Conservation (phyloP, 1,284 basidiomycete species). For the Ganoderma sinense region DNA sequence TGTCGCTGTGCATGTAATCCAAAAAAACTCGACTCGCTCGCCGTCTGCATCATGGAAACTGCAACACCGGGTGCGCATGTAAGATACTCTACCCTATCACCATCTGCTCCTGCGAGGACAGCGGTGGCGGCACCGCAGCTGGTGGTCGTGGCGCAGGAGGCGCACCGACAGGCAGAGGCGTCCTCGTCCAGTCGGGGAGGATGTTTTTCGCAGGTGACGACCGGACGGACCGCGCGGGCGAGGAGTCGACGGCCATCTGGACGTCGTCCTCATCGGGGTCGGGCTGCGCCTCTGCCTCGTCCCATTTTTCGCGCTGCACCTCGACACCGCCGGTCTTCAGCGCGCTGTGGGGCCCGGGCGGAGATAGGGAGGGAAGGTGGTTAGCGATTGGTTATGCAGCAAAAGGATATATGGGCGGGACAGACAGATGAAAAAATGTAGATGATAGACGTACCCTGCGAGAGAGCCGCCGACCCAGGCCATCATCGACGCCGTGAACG, state of each 20-base stretch:
- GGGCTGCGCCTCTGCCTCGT: conserved; percentile 62
- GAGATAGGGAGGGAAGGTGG: conserved; percentile 9
- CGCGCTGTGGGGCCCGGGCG: conserved; percentile 50
- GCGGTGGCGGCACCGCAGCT: conserved; percentile 17
- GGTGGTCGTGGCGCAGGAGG: conserved; percentile 55
- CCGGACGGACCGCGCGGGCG: conserved; percentile 29
- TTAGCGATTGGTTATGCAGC: background rate
- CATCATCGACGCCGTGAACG: conserved; percentile 81
- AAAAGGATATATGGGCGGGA: background rate
- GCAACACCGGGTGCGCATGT: background rate
- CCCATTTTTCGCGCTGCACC: conserved; percentile 85
- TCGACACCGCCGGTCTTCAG: conserved; percentile 88
- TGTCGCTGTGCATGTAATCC: no score
- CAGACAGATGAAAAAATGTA: background rate
- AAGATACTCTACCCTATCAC: conserved; percentile 33
- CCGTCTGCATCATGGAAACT: background rate
- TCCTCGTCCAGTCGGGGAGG: conserved; percentile 84
- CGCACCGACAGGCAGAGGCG: conserved; percentile 65
- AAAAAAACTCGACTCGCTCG: background rate
- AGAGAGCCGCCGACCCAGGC: conserved; percentile 95
- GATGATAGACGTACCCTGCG: conserved; percentile 72
- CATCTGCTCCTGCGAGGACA: conserved; percentile 40
- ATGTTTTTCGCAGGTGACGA: conserved; percentile 45
- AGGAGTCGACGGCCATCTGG: conserved; percentile 34
- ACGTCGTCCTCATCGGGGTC: conserved; percentile 48